Evolutionary conservation across 148 eudicot species (phyloP), one percentile per base, ranked within the genome.

Genomic region (Vaccinium myrtillus): DNA sequence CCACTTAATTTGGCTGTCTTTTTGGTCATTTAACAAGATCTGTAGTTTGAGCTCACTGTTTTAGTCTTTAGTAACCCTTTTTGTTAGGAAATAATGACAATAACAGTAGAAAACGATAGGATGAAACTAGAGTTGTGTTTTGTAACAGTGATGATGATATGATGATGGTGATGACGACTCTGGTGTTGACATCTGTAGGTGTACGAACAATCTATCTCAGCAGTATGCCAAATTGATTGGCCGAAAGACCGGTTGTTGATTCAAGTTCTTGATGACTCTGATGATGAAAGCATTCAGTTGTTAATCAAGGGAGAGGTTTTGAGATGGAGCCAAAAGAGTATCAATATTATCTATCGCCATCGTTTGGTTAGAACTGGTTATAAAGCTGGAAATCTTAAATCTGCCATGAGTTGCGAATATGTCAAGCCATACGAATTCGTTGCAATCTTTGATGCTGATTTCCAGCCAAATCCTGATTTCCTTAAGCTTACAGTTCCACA

Each of bases 391-490:
- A 93, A 93, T 88, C 93, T 93, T 12, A 93, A 92, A 67, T 93
- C 96, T 50, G 93, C 96, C 15, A 93, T 93, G 96, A 91, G 85
- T 85, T 94, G 94, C 76, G 92, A 91, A 70, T 94, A 94, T 85
- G 95, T 94, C 75, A 94, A 90, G 89, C 88, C 91, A 74, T 94
- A 94, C 43, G 97, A 94, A 74, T 94, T 86, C 56, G 97, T 94
- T 83, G 97, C 97, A 16, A 94, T 94, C 69, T 94, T 94, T 80
- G 97, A 94, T 87, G 94, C 97, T 82, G 97, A 94, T 92, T 94
- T 94, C 49, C 97, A 94, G 78, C 97, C 97, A 23, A 87, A 86
- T 25, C 88, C 94, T 0, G 95, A 94, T 90, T 94, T 90, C 79
- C 93, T 94, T 21, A 85, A 85, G 86, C 87, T 71, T 25, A 93